Base-by-base conservation (phyloP, 2,329 filamentous ascomycete species). In the Aphanoascus verrucosus region DNA sequence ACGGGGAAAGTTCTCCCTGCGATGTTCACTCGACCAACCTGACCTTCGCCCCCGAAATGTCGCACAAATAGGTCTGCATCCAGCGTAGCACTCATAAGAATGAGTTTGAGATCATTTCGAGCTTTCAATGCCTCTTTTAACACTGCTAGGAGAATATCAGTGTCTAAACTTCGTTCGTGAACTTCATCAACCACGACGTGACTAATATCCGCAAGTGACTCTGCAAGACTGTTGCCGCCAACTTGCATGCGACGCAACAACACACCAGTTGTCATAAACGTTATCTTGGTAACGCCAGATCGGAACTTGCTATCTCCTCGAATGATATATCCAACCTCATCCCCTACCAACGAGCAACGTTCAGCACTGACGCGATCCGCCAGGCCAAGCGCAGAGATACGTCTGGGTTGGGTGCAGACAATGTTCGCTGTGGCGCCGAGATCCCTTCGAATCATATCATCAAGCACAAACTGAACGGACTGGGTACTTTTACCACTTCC, bases 401-500 rank as follows among this genome's bases (percentile, higher is more conserved):
- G 82, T 55, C 93, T 83, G 19, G 93, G 93, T 63, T 98, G 93
- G 0, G 93, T 98, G 63, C 94, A 95, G 56, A 98, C 82, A 58
- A 98, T 94, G 63, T 94, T 96, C 32, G 84, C 86, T 11, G 81
- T 81, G 11, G 79, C 80, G 1, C 91, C 93, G 7, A 94, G 75
- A 6, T 84, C 81, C 44, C 80, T 77, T 57, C 79, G 77, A 61
- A 96, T 94, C 58, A 97, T 74, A 61, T 97, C 88, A 63, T 98
- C 93, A 1, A 98, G 76, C 42, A 98, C 78, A 68, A 97, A 98
- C 67, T 98, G 93, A 34, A 97, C 88, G 1, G 88, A 93, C 67
- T 98, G 93, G 0, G 93, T 97, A 47, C 88, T 95, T 70, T 98
- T 98, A 64, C 93, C 93, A 15, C 88, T 95, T 51, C 93, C 93